Conservation (phyloP, 257 asterid genomes). For the Mitragyna speciosa region DNA sequence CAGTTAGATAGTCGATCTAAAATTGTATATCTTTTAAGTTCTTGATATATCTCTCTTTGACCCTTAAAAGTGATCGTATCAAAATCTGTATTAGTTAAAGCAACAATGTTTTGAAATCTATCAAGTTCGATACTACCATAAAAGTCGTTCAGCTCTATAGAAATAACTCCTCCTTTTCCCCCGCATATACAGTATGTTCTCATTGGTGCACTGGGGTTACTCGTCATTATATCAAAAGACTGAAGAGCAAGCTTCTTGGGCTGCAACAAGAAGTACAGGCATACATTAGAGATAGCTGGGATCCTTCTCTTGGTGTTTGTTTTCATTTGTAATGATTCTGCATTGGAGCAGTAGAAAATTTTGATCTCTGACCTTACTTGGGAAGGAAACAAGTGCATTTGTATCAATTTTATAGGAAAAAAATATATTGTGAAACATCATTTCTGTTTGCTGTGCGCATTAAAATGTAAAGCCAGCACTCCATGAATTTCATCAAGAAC, state of each 20-base stretch:
- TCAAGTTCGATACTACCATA: background rate
- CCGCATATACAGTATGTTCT: constrained; percentile 53
- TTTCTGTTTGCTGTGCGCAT: background rate
- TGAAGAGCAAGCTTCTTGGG: constrained; percentile 18
- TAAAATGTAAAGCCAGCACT: background rate
- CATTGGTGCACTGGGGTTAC: constrained; percentile 50
- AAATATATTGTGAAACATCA: background rate
- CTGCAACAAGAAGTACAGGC: background rate
- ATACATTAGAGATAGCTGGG: background rate
- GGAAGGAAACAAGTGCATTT: background rate
- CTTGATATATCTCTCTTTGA: background rate
- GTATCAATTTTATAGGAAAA: background rate
- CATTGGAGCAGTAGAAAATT: background rate
- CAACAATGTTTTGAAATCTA: background rate
- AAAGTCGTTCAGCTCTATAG: background rate
- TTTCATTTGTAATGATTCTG: background rate
- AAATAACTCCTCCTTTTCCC: background rate
- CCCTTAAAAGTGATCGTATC: background rate
- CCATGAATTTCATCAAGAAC: background rate
- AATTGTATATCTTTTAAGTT: background rate
- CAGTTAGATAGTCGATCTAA: background rate
- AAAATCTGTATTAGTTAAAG: background rate
- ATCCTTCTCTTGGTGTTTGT: background rate
- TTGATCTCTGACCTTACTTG: background rate
- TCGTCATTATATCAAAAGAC: constrained; percentile 52